Evolutionary conservation across 495 filamentous ascomycete species (phyloP), one percentile per base, ranked within the genome.

Genomic region (Penicillium subrubescens): DNA sequence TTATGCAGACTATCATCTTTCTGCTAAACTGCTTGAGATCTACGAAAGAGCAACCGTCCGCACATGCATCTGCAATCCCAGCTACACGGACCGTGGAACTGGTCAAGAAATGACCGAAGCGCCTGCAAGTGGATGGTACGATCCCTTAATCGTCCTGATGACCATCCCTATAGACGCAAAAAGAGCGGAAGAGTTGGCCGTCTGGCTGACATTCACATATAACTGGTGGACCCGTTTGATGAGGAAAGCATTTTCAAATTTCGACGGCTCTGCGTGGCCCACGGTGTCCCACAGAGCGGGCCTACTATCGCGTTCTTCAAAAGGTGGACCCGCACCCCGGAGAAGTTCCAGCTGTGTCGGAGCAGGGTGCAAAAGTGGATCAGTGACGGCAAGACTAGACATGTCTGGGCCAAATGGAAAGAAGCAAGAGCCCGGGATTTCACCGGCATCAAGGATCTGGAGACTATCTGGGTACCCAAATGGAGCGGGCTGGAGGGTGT

Each of bases 211-310:
- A 53, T 34, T 33, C 43, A 21, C 7, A 52, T 65, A 21, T 52
- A 61, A 31, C 58, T 65, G 21, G 43, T 61, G 2, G 58, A 65
- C 25, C 50, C 39, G 10, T 15, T 33, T 4, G n/a, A 62, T 31
- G 51, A 3, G 0, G 19, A 46, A 8, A 37, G 21, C 2, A 6
- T 62, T 2, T 17, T 7, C 10, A 11, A 27, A 7, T 62, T 33
- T 51, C 37, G 23, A 1, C 14, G 21, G 31, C 14, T 62, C 0
- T 37, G 3, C 8, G 0, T n/a, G 37, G 6, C 19, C 1, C 6
- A 7, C 8, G 3, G 33, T 19, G 21, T 8, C 12, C 10, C 15
- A 5, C 59, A 61, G 33, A 31, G 21, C 41, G 2, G 0, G 2
- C 14, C 5, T 39, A 17, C 48, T 17, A 11, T n/a, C 10, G 10